Evolutionary conservation across 2,329 filamentous ascomycete genomes (phyloP), one percentile per base, ranked within the genome.

Genomic region (Cryphonectria carpinicola): DNA sequence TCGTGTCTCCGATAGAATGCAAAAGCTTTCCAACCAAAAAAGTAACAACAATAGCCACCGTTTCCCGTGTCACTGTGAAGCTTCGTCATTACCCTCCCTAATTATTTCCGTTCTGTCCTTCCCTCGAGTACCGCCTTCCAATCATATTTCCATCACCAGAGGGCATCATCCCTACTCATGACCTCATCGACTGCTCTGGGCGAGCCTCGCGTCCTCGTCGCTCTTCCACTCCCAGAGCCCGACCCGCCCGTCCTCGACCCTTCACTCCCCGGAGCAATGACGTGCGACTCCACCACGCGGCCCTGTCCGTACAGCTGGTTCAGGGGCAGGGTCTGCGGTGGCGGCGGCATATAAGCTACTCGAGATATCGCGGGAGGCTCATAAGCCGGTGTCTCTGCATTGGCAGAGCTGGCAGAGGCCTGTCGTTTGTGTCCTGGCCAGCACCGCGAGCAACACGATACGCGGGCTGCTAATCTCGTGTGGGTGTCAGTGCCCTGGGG

Each of bases 341-440:
- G 65, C 14, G 71, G 68, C n/a, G 71, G 71, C 37, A 71, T 22
- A 32, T 61, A 72, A 22, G 71, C 69, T 3, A 72, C 71, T 10
- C 69, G 54, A 3, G 62, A 46, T 3, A 35, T 46, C 1, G 49
- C 39, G 1, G 62, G 69, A 5, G 28, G 65, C 49, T 72, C 71
- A 58, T 72, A 72, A 6, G 71, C 66, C 32, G 69, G 71, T 10
- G 66, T 56, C 5, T 56, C 39, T 2, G 62, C 19, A 17, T 41
- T n/a, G 22, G 37, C 69, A 35, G 49, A 63, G 28, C n/a, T 62
- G 66, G 69, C 66, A 1, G 66, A 46, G 6, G 41, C 61, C 52
- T 72, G 71, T 32, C 56, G 58, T 11, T 67, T 70, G 52, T 72
- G 68, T 43, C 32, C 54, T 25, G 66, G 19, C 66, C 56, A 68